Base-by-base conservation (phyloP, 1,284 basidiomycete species). In the Moesziomyces parantarcticus region DNA sequence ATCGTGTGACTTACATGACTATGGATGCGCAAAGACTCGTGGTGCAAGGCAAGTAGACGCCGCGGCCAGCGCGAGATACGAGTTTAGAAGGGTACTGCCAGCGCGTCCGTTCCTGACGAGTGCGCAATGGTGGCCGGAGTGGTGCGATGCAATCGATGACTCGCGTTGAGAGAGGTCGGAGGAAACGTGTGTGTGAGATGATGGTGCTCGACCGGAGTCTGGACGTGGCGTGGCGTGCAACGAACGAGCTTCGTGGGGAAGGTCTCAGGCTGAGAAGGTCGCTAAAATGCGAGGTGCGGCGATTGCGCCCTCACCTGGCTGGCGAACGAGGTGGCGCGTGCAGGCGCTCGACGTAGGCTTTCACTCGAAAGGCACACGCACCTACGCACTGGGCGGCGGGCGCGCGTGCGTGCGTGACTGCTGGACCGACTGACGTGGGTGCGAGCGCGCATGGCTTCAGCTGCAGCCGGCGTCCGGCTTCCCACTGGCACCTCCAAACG, bases 1-100 rank as follows among this genome's bases (percentile, higher is more conserved):
- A 8, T n/a, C 20, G 39, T 23, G 21, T 13, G 11, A 55, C 56
- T 54, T 55, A 65, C 62, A 65, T 65, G 16, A n/a, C 18, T 50
- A 22, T 7, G 23, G 26, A 18, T 39, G 16, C 13, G 36, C 36
- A 14, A n/a, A 18, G 16, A 16, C 5, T 18, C 1, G 36, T 5
- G 36, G 18, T 39, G 16, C 16, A 4, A 39, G 36, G 29, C 11
- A 6, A 18, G 1, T 13, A 39, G 18, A 39, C 5, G 18, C 16
- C 16, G 36, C 36, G 36, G 16, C 36, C 36, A 18, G 36, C 36
- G 36, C 36, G 18, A 32, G 29, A 39, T 14, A 39, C 36, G 36
- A 39, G 7, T 18, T 6, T 18, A 7, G 5, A 14, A 16, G 7
- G 16, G 18, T 39, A 18, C 36, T 16, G 18, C 36, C 36, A 3